Conservation (phyloP, 2,329 filamentous ascomycete species). For the Aspergillus oerlinghausenensis region DNA sequence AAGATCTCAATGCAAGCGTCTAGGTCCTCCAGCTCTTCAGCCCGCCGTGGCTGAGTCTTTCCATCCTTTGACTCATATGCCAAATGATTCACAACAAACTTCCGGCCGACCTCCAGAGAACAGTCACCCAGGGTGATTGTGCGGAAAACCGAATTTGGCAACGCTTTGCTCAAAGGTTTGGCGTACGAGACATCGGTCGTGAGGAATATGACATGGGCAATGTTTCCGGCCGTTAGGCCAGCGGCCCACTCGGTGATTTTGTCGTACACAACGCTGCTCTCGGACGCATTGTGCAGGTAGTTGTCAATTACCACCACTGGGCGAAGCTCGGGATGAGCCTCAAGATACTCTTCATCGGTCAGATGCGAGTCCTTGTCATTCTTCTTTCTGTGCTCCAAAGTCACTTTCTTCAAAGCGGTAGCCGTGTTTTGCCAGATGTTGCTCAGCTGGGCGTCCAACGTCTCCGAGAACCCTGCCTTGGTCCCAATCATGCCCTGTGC, state of each 20-base stretch:
- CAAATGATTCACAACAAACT: slow-evolving; percentile 81
- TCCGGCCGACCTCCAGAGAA: slow-evolving; percentile 78
- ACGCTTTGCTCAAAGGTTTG: slow-evolving; percentile 77
- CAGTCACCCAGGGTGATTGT: slow-evolving; percentile 83
- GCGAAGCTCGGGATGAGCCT: slow-evolving; percentile 78
- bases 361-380: slow-evolving; percentile 68
- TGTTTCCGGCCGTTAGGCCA: slow-evolving; percentile 74
- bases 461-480: slow-evolving; percentile 92
- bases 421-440: slow-evolving; percentile 87
- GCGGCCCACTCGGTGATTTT: slow-evolving; percentile 89
- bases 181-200: slow-evolving; percentile 85
- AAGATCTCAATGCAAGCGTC: slow-evolving; percentile 77
- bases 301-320: slow-evolving; percentile 88
- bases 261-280: slow-evolving; percentile 63
- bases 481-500: slow-evolving; percentile 91
- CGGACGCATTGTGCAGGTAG: slow-evolving; percentile 75
- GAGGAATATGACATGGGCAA: slow-evolving; percentile 91
- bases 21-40: slow-evolving; percentile 62
- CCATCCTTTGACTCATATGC: slow-evolving; percentile 42
- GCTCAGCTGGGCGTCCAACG: slow-evolving; percentile 77
- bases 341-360: slow-evolving; percentile 79
- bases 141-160: slow-evolving; percentile 88
- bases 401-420: slow-evolving; percentile 71
- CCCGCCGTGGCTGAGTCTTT: slow-evolving; percentile 32
- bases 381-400: slow-evolving; percentile 64